These are phyloP conservation scores for Fusarium tanahbumbuense DNA, from an alignment of 2,329 filamentous ascomycete genomes.

Conservation along the genomic window DNA sequence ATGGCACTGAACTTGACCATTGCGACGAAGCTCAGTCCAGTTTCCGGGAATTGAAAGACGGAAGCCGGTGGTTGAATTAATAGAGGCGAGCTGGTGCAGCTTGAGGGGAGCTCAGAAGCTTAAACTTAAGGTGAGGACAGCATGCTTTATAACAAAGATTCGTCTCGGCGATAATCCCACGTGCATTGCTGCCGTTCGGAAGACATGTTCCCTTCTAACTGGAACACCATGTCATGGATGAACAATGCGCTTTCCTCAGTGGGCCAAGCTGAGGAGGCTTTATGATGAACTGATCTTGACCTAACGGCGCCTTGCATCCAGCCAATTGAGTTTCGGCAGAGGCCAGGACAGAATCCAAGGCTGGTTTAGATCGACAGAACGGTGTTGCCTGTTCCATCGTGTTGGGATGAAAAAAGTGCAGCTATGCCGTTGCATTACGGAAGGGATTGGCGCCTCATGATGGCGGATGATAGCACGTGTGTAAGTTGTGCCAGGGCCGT, in stretches of 20 bases:
- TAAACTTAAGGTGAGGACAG: slow-evolving; percentile 22
- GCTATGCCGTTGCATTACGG: slow-evolving; percentile 15
- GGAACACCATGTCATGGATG: slow-evolving; percentile 25
- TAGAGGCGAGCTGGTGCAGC: slow-evolving; percentile 29
- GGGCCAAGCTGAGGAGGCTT: slow-evolving; percentile 37
- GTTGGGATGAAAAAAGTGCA: slow-evolving; percentile 36
- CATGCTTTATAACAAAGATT: slow-evolving; percentile 41
- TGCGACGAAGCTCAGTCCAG: slow-evolving; percentile 19
- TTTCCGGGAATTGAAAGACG: slow-evolving; percentile 3
- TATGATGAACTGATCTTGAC: slow-evolving; percentile 33
- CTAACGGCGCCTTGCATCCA: slow-evolving; percentile 22
- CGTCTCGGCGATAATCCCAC: slow-evolving; percentile 29
- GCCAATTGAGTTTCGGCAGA: slow-evolving; percentile 34
- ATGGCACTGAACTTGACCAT: slow-evolving; percentile 54
- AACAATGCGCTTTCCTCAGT: slow-evolving; percentile 39
- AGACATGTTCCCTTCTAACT: slow-evolving; percentile 27
- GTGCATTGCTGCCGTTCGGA: slow-evolving; percentile 33
- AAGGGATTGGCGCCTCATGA: slow-evolving; percentile 39
- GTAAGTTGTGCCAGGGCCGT: slow-evolving; percentile 22
- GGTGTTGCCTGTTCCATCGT: slow-evolving; percentile 33
- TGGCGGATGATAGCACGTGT: slow-evolving; percentile 42
- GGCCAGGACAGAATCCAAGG: slow-evolving; percentile 27
- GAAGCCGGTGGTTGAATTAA: slow-evolving; percentile 15
- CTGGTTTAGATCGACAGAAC: slow-evolving; percentile 36
- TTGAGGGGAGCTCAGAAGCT: slow-evolving; percentile 23